phyloP scores from a whole-genome alignment of 2,329 filamentous ascomycete genomes.

The Fusarium sp. region DNA sequence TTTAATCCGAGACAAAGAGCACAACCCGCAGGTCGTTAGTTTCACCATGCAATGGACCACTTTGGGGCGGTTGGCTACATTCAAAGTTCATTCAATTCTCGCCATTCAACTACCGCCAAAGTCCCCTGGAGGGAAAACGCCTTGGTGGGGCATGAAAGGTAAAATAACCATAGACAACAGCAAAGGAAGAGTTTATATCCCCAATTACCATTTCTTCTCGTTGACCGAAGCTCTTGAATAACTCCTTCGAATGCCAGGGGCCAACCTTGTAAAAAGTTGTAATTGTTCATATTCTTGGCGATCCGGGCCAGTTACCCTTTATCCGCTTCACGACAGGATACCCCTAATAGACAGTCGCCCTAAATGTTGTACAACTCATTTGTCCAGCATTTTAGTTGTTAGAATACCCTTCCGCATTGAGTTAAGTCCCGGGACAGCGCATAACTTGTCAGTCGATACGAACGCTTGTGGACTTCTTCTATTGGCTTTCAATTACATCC shows the following conservation, averaged over 20 bases:
- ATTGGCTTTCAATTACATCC: slow-evolving; percentile 22
- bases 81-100: slow-evolving; percentile 17
- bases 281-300: slow-evolving; percentile 20
- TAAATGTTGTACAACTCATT: slow-evolving; percentile 22
- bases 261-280: slow-evolving; percentile 20
- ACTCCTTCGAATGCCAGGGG: slow-evolving; percentile 18
- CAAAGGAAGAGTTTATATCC: slow-evolving; percentile 27
- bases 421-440: slow-evolving; percentile 22
- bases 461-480: slow-evolving; percentile 20
- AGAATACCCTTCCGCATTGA: slow-evolving; percentile 23
- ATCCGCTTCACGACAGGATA: slow-evolving; percentile 16
- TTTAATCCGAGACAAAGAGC: slow-evolving; percentile 41
- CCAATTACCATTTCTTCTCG: not conserved
- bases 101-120: slow-evolving; percentile 25
- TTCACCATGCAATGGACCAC: not conserved
- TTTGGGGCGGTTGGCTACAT: slow-evolving; percentile 14
- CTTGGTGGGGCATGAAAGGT: slow-evolving; percentile 5
- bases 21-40: slow-evolving; percentile 5
- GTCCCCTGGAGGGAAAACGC: not conserved
- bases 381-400: slow-evolving; percentile 18
- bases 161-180: not conserved
- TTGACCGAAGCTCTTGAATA: slow-evolving; percentile 21
- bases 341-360: slow-evolving; percentile 12
- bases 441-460: slow-evolving; percentile 27
- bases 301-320: slow-evolving; percentile 16